Evolutionary conservation across 108 stramenopile species (phyloP).

Genomic region (Pseudonitzschia multiseries): DNA sequence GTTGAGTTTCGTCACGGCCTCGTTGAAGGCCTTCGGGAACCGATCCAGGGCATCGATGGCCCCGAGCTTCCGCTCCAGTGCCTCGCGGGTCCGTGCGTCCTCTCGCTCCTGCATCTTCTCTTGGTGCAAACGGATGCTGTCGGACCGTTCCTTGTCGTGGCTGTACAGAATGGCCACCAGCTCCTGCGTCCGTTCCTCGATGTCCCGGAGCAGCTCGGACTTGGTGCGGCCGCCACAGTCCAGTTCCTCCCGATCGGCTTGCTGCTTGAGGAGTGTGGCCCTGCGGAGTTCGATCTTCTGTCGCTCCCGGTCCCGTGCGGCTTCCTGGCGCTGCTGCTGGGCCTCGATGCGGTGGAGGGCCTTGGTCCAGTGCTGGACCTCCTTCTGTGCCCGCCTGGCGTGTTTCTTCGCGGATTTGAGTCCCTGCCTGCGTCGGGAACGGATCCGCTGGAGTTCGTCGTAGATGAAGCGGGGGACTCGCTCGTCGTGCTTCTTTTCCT

Average conservation of each 20-base stretch:
- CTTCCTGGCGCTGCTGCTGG: neutral
- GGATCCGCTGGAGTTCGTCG: conserved; percentile 41
- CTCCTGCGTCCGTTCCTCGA: conserved; percentile 34
- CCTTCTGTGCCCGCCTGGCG: conserved; percentile 28
- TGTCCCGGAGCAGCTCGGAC: conserved; percentile 33
- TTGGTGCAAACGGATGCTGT: neutral
- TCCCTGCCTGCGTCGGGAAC: conserved; percentile 18
- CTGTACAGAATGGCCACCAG: conserved; percentile 5
- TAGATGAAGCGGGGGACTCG: conserved; percentile 33
- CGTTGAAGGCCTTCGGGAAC: conserved; percentile 43
- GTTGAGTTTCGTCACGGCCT: conserved; percentile 19
- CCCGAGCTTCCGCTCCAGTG: conserved; percentile 27
- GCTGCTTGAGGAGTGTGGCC: neutral
- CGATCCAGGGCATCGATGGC: conserved; percentile 43
- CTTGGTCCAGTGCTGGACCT: conserved; percentile 26
- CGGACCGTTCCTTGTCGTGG: conserved; percentile 7
- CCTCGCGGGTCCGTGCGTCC: neutral
- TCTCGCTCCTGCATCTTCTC: neutral
- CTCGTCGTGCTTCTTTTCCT: neutral
- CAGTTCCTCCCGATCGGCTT: conserved; percentile 18
- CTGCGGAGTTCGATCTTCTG: neutral
- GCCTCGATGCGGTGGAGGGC: neutral
- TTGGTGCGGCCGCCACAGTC: conserved; percentile 24
- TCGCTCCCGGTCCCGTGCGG: neutral
- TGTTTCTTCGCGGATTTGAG: conserved; percentile 19